These are phyloP conservation scores for Hydnum rufescens DNA, from an alignment of 768 basidiomycete genomes.

Conservation along the genomic window DNA sequence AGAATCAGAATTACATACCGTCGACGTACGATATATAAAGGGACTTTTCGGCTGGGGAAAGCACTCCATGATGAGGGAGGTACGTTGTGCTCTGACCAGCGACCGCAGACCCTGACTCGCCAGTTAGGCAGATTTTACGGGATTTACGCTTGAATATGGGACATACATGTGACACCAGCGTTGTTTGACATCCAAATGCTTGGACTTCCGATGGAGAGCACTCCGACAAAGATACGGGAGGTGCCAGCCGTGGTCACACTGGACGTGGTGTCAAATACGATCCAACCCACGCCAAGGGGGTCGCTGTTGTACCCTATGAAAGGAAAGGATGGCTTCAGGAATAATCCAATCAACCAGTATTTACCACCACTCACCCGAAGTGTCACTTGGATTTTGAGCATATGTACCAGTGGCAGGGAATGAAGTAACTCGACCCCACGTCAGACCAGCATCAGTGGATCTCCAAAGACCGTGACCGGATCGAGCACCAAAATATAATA, in stretches of 20 bases:
- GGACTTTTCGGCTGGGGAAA: slow-evolving; percentile 34
- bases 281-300: slow-evolving; percentile 32
- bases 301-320: slow-evolving; percentile 18
- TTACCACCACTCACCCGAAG: too few relatives aligned
- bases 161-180: slow-evolving; percentile 32
- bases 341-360: too few relatives aligned
- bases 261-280: slow-evolving; percentile 31
- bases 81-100: slow-evolving; percentile 28
- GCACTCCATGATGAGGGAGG: slow-evolving; percentile 46
- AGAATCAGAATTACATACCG: slow-evolving; percentile 19
- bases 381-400: slow-evolving; percentile 21
- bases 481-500: slow-evolving; percentile 43
- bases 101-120: slow-evolving; percentile 37
- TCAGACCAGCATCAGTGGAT: too few relatives aligned
- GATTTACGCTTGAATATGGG: too few relatives aligned
- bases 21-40: slow-evolving; percentile 45
- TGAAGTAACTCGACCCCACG: slow-evolving; percentile 38
- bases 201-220: slow-evolving; percentile 31
- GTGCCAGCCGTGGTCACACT: slow-evolving; percentile 31
- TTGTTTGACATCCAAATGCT: slow-evolving; percentile 37
- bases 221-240: slow-evolving; percentile 47
- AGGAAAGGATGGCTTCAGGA: too few relatives aligned
- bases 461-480: slow-evolving; percentile 49
- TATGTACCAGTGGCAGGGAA: slow-evolving; percentile 41
- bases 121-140: too few relatives aligned